A percentile compares a stretch with the other conserved stretches of the same genome.
Evolutionary conservation across 331 rosid species (phyloP).

Genomic region (Stylosanthes scabra): DNA sequence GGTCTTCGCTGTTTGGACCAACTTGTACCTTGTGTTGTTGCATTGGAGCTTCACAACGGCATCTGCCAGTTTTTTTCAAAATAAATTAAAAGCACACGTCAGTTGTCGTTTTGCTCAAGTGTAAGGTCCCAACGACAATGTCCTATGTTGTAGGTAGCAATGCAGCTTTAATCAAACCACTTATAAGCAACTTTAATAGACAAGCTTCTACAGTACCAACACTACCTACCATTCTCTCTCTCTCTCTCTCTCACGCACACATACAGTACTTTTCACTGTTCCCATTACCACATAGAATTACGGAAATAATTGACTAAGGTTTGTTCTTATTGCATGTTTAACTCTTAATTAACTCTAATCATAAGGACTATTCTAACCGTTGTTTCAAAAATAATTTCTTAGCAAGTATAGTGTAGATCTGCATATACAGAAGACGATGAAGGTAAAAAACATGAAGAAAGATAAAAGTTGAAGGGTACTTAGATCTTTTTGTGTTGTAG

Average conservation of each 20-base stretch:
- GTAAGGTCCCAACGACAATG: slow-evolving; percentile 6
- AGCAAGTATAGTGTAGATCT: neutral
- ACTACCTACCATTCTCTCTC: neutral
- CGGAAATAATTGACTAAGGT: neutral
- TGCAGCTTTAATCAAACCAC: slow-evolving; percentile 28
- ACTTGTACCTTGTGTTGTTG: slow-evolving; percentile 65
- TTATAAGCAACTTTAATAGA: slow-evolving; percentile 26
- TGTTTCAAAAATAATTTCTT: too few relatives aligned
- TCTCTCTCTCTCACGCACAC: neutral
- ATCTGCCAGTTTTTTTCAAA: slow-evolving; percentile 45
- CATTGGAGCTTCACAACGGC: slow-evolving; percentile 74
- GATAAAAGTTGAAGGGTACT: neutral
- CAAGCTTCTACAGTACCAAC: neutral
- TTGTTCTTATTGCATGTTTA: too few relatives aligned
- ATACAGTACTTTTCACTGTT: neutral
- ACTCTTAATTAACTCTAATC: too few relatives aligned
- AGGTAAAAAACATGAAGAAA: neutral
- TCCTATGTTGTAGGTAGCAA: neutral
- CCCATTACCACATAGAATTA: neutral
- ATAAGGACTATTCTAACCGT: too few relatives aligned
- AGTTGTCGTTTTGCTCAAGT: neutral
- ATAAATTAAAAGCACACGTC: too few relatives aligned
- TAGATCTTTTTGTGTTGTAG: neutral
- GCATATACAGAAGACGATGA: neutral
- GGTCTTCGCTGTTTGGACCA: slow-evolving; percentile 35